Conservation (phyloP, 352 stramenopile species). For the Thraustochytrium sp. region DNA sequence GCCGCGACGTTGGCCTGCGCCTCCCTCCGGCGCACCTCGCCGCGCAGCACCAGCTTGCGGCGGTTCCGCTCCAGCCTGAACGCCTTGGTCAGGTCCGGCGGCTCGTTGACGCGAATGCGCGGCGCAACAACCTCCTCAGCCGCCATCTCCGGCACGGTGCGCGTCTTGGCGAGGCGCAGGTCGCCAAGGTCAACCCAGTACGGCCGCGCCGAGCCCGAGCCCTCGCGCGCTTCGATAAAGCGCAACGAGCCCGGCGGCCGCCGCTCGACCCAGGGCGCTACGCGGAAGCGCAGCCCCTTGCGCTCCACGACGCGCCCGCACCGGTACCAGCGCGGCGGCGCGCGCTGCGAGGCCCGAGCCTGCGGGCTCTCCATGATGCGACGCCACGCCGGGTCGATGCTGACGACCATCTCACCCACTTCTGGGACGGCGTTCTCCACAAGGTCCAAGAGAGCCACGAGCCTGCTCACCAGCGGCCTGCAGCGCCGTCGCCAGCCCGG, state of each 20-base stretch:
- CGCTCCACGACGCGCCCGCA: neutral
- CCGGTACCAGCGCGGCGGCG: neutral
- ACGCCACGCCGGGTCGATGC: neutral
- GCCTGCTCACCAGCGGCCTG: neutral
- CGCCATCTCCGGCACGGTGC: neutral
- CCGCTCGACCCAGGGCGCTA: neutral
- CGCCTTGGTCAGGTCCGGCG: neutral
- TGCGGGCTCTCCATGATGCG: neutral
- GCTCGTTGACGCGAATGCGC: conserved; percentile 1
- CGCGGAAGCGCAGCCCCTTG: neutral
- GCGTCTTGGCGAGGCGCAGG: neutral
- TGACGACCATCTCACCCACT: neutral
- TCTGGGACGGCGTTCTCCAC: neutral
- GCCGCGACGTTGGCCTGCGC: neutral
- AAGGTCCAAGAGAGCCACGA: neutral
- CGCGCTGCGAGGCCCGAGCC: neutral
- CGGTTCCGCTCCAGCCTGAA: neutral
- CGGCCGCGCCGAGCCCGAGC: too few species aligned
- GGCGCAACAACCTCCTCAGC: neutral
- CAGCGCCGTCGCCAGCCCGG: conserved; percentile 1
- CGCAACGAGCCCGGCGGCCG: neutral
- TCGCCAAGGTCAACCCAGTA: conserved; percentile 14
- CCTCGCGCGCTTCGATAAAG: too few species aligned
- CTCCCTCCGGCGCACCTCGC: neutral
- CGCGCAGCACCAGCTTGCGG: neutral